Evolutionary conservation across 2,329 filamentous ascomycete genomes (phyloP).

Genomic region (Aspergillus proliferans): DNA sequence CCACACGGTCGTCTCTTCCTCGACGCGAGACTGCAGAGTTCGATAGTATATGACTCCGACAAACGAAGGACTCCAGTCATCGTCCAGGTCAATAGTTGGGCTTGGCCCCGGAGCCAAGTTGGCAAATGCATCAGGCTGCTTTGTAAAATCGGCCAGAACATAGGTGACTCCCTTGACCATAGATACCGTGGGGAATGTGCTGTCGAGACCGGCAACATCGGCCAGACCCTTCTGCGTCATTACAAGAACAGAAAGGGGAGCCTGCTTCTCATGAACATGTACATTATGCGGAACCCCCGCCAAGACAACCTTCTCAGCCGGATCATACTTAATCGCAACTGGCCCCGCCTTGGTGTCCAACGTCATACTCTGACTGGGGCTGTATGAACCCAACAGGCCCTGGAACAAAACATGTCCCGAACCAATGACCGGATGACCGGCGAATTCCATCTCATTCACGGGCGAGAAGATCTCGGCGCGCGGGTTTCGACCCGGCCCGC

Average conservation of each 20-base stretch:
- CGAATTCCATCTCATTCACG: conserved; percentile 53
- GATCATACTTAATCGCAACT: conserved; percentile 37
- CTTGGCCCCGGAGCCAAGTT: conserved; percentile 13
- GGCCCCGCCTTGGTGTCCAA: conserved; percentile 37
- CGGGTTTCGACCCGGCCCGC: conserved; percentile 30
- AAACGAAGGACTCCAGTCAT: conserved; percentile 22
- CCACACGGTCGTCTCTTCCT: conserved; percentile 13
- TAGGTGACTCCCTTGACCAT: conserved; percentile 66
- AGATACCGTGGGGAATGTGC: conserved; percentile 46
- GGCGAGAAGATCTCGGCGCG: conserved; percentile 56
- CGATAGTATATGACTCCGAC: conserved; percentile 24
- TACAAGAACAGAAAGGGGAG: conserved; percentile 16
- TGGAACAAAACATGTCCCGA: conserved; percentile 41
- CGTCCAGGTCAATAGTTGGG: conserved; percentile 19
- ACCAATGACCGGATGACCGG: conserved; percentile 55
- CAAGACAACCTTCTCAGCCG: conserved; percentile 41
- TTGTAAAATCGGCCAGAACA: conserved; percentile 20
- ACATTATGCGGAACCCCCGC: conserved; percentile 63
- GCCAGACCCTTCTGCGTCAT: conserved; percentile 4
- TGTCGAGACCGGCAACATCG: not conserved
- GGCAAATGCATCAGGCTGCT: conserved; percentile 13
- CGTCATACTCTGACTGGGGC: conserved; percentile 11
- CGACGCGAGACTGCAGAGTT: conserved; percentile 6
- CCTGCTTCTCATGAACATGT: conserved; percentile 48
- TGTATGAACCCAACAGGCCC: conserved; percentile 1